Percentiles rank a stretch among this genome's conserved stretches.
phyloP scores from a whole-genome alignment of 1,284 basidiomycete species.

The Microbotryum silenes-acaulis region DNA sequence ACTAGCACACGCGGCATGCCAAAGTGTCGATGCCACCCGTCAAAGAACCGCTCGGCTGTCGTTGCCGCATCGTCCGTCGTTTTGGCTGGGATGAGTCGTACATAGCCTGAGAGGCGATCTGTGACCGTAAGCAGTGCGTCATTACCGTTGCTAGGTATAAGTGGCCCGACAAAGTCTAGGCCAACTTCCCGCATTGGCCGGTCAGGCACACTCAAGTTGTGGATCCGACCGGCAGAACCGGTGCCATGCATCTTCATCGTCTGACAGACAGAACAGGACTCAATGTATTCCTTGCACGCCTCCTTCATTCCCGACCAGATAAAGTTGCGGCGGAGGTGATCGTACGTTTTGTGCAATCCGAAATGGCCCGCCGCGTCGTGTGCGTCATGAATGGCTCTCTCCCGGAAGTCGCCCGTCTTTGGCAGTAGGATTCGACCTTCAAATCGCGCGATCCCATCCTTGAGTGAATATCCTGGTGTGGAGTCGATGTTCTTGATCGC shows the following conservation, averaged over 20 bases:
- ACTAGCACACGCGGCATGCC: too few relatives aligned
- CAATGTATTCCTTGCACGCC: not conserved
- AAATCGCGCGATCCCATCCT: too few relatives aligned
- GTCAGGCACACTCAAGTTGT: conserved; percentile 2
- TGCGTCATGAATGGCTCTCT: too few relatives aligned
- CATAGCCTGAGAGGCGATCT: conserved; percentile 41
- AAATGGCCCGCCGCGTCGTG: conserved; percentile 42
- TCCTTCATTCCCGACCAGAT: conserved; percentile 47
- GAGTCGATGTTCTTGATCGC: too few relatives aligned
- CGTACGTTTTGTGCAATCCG: conserved; percentile 42
- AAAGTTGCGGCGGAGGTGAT: conserved; percentile 35
- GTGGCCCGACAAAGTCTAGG: conserved; percentile 39
- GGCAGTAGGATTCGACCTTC: too few relatives aligned
- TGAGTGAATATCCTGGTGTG: too few relatives aligned
- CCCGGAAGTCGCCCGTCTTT: too few relatives aligned
- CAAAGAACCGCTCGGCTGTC: too few relatives aligned
- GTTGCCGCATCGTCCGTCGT: conserved; percentile 38
- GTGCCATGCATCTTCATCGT: conserved; percentile 13
- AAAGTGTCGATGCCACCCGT: too few relatives aligned
- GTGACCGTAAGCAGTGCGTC: conserved; percentile 44
- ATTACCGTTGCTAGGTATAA: conserved; percentile 40
- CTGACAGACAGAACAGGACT: conserved; percentile 19
- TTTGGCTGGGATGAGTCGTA: conserved; percentile 40
- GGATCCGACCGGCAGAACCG: conserved; percentile 4
- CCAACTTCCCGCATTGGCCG: conserved; percentile 9